Evolutionary conservation across 139 green algal species (phyloP), one percentile per base, ranked within the genome.

Genomic region (Micractinium conductrix): DNA sequence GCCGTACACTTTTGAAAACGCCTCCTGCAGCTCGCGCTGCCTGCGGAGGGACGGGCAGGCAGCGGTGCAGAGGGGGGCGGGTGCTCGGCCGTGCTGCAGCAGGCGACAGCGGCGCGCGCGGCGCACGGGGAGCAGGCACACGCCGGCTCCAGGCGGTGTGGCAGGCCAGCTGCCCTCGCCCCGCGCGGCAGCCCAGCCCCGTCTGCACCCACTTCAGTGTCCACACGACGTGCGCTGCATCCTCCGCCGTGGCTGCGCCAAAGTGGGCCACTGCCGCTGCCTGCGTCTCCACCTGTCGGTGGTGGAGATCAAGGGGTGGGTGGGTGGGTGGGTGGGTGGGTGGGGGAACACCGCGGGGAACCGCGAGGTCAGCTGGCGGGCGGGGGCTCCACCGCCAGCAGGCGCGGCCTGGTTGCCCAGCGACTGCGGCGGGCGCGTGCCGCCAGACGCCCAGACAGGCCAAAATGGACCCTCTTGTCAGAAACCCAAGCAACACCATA

Each of bases 1-100:
- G 37, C 55, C 53, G n/a, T 82, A 82, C 19, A 71, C 53, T 14
- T 55, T 67, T 0, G 76, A 55, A 58, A 82, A 82, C 3, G 62
- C 28, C 12, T 82, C 76, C 40, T 82, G 76, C 38, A 82, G 30
- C 55, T 82, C 76, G 30, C 76, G 76, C 58, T 82, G 76, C 76
- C 76, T 82, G 76, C 76, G 5, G 53, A 67, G 45, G 42, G 45
- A 14, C 55, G 44, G 19, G n/a, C 26, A 43, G 22, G 48, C 48
- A 58, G 48, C 12, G 10, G 28, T 53, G 68, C 8, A 35, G 8
- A 14, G 21, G 40, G 30, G 45, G 70, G 4, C 7, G 42, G 17
- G 40, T 8, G 40, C 7, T 21, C 19, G 42, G 40, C 22, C 19
- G 33, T 37, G 37, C 4, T 14, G 69, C 9, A 22, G 17, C 42